Percentiles rank a stretch among this genome's conserved stretches.
Conservation (phyloP, 768 basidiomycete genomes). For the Tricholoma flavovirens region DNA sequence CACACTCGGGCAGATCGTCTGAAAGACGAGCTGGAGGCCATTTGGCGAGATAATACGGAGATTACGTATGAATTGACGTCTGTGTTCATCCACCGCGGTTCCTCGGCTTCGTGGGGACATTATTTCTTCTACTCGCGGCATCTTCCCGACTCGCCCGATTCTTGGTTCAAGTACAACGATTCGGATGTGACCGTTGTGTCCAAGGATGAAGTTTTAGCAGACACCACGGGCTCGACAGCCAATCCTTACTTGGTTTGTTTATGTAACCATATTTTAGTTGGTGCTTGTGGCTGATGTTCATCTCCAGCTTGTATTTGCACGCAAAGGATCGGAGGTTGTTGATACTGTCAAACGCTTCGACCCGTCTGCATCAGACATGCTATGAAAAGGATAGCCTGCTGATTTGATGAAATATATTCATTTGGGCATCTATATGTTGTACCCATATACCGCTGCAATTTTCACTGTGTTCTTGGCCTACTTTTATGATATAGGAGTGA, state of each 20-base stretch:
- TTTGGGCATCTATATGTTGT: too few species aligned
- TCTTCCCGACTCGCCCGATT: slow-evolving; percentile 71
- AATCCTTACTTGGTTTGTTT: slow-evolving; percentile 78
- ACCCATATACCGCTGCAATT: too few species aligned
- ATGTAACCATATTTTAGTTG: not conserved
- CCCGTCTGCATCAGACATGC: slow-evolving; percentile 22
- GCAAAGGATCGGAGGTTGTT: slow-evolving; percentile 73
- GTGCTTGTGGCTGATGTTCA: slow-evolving; percentile 6
- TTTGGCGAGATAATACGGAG: slow-evolving; percentile 66
- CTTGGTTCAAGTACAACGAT: slow-evolving; percentile 98
- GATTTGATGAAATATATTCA: too few species aligned
- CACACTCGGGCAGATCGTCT: slow-evolving; percentile 44
- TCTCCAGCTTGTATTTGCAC: slow-evolving; percentile 72
- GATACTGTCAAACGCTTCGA: slow-evolving; percentile 73
- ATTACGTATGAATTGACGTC: slow-evolving; percentile 87
- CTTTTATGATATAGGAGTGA: too few species aligned
- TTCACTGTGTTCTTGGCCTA: too few species aligned
- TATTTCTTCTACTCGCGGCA: slow-evolving; percentile 95
- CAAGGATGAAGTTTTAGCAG: slow-evolving; percentile 80
- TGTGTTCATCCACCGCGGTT: slow-evolving; percentile 92
- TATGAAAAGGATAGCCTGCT: not conserved
- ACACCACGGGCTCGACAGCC: slow-evolving; percentile 87
- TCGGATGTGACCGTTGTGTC: slow-evolving; percentile 72
- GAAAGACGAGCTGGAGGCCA: slow-evolving; percentile 62
- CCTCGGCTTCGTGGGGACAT: slow-evolving; percentile 83